These are phyloP conservation scores for Bruguiera hainesii DNA, from an alignment of 441 rosid genomes.

Conservation along the genomic window DNA sequence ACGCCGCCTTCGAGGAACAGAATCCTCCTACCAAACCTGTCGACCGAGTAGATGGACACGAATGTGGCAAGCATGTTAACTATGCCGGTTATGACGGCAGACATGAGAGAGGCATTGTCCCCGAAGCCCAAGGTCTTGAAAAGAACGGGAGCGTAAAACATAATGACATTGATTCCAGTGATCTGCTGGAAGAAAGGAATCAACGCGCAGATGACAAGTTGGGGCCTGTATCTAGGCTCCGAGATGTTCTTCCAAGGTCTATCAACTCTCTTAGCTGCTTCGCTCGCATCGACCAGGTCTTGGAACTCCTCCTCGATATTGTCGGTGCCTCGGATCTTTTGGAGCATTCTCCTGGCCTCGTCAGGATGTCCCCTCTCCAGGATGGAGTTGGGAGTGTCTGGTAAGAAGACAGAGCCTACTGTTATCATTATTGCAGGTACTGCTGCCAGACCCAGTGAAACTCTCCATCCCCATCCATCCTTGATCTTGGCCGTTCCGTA, in stretches of 20 bases:
- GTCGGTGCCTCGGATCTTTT: slow-evolving; percentile 20
- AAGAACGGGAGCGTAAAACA: slow-evolving; percentile 51
- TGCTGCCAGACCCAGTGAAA: slow-evolving; percentile 30
- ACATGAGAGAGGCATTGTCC: slow-evolving; percentile 43
- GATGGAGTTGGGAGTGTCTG: slow-evolving; percentile 38
- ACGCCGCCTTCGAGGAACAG: slow-evolving; percentile 50
- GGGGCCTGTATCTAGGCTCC: slow-evolving; percentile 44
- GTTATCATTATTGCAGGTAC: slow-evolving; percentile 31
- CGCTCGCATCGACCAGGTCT: slow-evolving; percentile 42
- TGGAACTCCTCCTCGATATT: slow-evolving; percentile 31
- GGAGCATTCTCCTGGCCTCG: slow-evolving; percentile 26
- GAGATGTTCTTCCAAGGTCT: slow-evolving; percentile 47
- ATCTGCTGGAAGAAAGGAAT: slow-evolving; percentile 54
- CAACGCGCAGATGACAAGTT: slow-evolving; percentile 36
- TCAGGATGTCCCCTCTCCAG: slow-evolving; percentile 28
- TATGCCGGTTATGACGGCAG: slow-evolving; percentile 43
- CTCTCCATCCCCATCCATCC: slow-evolving; percentile 31
- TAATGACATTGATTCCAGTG: slow-evolving; percentile 51
- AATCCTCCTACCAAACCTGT: slow-evolving; percentile 40
- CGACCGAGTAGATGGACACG: slow-evolving; percentile 43
- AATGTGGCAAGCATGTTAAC: slow-evolving; percentile 44
- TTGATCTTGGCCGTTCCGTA: slow-evolving; percentile 20
- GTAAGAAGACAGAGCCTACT: slow-evolving; percentile 28
- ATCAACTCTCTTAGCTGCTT: slow-evolving; percentile 42
- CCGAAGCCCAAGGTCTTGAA: slow-evolving; percentile 52